Base-by-base conservation (phyloP, 2,329 filamentous ascomycete genomes). In the Plenodomus tracheiphilus region DNA sequence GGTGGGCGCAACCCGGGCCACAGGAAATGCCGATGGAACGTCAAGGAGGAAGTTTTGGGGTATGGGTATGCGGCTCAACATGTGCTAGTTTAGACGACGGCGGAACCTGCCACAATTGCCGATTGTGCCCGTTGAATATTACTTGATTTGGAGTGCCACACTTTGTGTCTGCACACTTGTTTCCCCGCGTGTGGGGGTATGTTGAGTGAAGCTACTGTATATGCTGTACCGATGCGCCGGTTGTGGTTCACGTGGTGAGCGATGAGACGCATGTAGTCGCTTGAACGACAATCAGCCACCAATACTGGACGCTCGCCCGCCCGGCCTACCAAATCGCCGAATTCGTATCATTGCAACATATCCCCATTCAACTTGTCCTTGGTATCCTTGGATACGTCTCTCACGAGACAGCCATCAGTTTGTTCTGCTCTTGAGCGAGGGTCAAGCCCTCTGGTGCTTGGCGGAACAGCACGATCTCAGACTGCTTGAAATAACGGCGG, bases 401-500 rank as follows among this genome's bases (percentile, higher is more conserved):
- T 71, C 64, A 73, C 46, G 70, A 66, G 18, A 67, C 69, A 48
- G 69, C 69, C 55, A 73, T 72, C 28, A 72, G 47, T 51, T 74
- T 73, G 49, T 78, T 78, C 64, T 79, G 77, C 56, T 75, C 75
- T 56, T 75, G 71, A 9, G 77, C 76, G 41, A 78, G 63, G 18
- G 75, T 77, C 54, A 76, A 66, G 28, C 76, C 76, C 64, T 81
- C 78, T 7, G 78, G 78, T 34, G 78, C 77, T 66, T 97, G 94
- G 58, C 94, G 86, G 78, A 89, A 97, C 43, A 99, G 85, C 49
- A 97, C 92, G 70, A 99, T 99, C 77, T 99, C 94, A 43, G 91
- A 97, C 75, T 99, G 94, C 75, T 99, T 99, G 78, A 99, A 99
- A 77, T 99, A 99, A 65, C 94, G 85, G 65, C 94, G 86, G 41